A percentile compares a stretch with the other conserved stretches of the same genome.
phyloP scores from a whole-genome alignment of 2,329 filamentous ascomycete species.

The Ophiostoma triangulosporum region DNA sequence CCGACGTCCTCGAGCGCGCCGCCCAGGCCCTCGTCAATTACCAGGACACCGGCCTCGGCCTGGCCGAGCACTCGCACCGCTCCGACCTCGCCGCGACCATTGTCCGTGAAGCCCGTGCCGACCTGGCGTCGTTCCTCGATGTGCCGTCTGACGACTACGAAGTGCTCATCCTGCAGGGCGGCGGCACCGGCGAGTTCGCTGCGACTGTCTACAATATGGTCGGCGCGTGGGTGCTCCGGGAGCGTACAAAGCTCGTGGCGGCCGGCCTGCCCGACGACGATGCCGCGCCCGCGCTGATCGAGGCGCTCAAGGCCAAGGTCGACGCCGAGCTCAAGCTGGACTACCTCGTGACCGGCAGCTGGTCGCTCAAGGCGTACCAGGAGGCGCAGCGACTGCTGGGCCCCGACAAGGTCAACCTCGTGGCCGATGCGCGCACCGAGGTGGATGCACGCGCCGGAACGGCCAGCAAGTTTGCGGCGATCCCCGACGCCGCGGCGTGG shows the following conservation, averaged over 20 bases:
- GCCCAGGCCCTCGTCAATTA: constrained; percentile 70
- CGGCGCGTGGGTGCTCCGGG: constrained; percentile 63
- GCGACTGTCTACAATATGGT: constrained; percentile 76
- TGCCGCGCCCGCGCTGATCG: constrained; percentile 16
- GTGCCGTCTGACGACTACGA: constrained; percentile 68
- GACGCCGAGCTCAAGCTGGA: constrained; percentile 65
- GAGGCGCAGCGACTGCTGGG: constrained; percentile 71
- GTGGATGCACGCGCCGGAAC: constrained; percentile 27
- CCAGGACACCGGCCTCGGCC: constrained; percentile 65
- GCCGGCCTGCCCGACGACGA: constrained; percentile 29
- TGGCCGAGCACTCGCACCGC: constrained; percentile 85
- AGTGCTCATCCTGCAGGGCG: constrained; percentile 75
- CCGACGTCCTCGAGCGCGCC: constrained; percentile 63
- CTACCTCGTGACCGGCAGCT: constrained; percentile 81
- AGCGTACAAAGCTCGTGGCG: constrained; percentile 42
- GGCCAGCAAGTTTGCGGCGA: constrained; percentile 72
- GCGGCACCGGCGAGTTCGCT: constrained; percentile 76
- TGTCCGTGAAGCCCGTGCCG: constrained; percentile 63
- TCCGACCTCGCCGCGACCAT: constrained; percentile 66
- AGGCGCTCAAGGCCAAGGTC: constrained; percentile 40
- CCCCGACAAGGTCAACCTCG: constrained; percentile 67
- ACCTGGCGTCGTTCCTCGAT: constrained; percentile 60
- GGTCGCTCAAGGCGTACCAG: constrained; percentile 79
- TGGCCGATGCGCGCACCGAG: constrained; percentile 10
- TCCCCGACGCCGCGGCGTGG: constrained; percentile 67